phyloP scores from a whole-genome alignment of 768 basidiomycete genomes.

The Podaxis rugospora region DNA sequence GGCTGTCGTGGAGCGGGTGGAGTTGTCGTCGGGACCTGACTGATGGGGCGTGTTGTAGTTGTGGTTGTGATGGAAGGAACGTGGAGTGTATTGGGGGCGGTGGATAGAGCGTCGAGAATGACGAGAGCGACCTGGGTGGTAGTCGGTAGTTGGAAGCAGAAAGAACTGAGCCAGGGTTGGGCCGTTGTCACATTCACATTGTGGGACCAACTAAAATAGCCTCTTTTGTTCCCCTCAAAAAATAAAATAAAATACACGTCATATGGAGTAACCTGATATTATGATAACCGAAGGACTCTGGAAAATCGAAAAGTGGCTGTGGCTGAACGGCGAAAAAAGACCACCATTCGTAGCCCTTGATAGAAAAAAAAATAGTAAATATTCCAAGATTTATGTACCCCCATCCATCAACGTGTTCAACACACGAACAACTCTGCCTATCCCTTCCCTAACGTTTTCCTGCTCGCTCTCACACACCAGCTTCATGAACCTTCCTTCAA shows the following conservation, averaged over 20 bases:
- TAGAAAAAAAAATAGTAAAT: constrained; percentile 1
- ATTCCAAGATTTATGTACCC: not conserved
- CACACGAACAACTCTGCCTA: constrained; percentile 58
- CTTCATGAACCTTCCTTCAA: constrained; percentile 67
- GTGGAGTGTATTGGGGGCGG: not conserved
- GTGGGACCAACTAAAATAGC: not conserved
- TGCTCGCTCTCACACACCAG: constrained; percentile 42
- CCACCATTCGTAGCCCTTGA: not conserved
- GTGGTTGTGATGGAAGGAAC: constrained; percentile 2
- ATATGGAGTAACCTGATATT: not conserved
- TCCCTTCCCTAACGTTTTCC: constrained; percentile 51
- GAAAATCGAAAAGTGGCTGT: not conserved
- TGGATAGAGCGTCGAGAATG: not conserved
- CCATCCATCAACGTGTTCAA: constrained; percentile 51
- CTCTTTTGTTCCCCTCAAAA: constrained; percentile 2
- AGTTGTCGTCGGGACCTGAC: not conserved
- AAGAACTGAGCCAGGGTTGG: not conserved
- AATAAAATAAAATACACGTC: not conserved
- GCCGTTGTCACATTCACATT: constrained; percentile 9
- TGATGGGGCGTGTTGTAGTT: not conserved
- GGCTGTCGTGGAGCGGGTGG: constrained; percentile 3
- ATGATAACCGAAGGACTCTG: not conserved
- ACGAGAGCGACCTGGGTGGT: not conserved
- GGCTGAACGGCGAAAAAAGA: not conserved
- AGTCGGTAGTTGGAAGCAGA: not conserved